Evolutionary conservation across 768 basidiomycete species (phyloP).

Genomic region (Stropharia rugosoannulata): DNA sequence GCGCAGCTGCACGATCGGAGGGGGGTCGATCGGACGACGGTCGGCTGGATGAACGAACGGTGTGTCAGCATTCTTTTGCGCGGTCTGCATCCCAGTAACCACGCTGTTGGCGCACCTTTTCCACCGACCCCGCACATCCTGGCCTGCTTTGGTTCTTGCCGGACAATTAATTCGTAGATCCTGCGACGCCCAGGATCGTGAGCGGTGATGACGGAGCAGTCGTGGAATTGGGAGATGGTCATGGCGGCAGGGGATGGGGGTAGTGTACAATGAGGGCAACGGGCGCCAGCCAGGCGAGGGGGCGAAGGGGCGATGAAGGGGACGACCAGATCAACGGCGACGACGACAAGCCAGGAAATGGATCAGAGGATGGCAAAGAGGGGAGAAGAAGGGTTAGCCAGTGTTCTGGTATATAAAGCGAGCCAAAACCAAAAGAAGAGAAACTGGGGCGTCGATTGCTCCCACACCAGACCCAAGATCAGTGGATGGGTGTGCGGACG

Average conservation of each 20-base stretch:
- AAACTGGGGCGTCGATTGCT: neutral
- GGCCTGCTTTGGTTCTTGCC: constrained; percentile 91
- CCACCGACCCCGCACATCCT: constrained; percentile 90
- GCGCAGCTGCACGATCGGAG: constrained; percentile 93
- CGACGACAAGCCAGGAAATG: neutral
- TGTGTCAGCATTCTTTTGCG: neutral
- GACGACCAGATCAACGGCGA: constrained; percentile 2
- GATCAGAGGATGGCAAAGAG: neutral
- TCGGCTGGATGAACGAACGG: constrained; percentile 54
- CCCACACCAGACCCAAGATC: constrained; percentile 14
- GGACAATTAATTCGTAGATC: constrained; percentile 81
- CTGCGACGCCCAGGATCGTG: constrained; percentile 38
- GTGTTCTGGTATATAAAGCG: neutral
- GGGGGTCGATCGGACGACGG: constrained; percentile 95
- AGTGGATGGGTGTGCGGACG: neutral
- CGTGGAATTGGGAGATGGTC: constrained; percentile 23
- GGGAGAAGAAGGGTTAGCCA: neutral
- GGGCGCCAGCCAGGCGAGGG: too few relatives aligned
- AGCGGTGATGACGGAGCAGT: constrained; percentile 18
- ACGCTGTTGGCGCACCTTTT: constrained; percentile 42
- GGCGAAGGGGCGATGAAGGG: neutral
- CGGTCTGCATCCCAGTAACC: neutral
- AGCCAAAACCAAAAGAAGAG: neutral
- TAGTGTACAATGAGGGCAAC: too few relatives aligned
- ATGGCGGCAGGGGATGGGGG: neutral